Percentiles rank a stretch among this genome's conserved stretches.
These are phyloP conservation scores for Quercus phellos DNA, from an alignment of 331 rosid species.

Conservation along the genomic window DNA sequence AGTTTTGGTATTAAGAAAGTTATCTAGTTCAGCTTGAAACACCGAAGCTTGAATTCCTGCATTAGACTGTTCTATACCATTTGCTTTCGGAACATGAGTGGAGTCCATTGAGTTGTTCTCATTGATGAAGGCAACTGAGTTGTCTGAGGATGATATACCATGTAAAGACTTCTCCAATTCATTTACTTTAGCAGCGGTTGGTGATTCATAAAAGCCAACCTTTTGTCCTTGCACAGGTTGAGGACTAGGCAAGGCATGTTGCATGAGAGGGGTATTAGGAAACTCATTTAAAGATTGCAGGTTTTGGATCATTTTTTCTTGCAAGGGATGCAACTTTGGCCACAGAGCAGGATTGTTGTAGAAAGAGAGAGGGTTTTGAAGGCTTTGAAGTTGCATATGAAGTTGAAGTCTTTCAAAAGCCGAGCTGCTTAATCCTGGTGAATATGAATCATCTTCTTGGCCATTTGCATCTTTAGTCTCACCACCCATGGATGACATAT, in stretches of 20 bases:
- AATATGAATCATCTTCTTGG: conserved; percentile 18
- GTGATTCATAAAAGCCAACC: conserved; percentile 15
- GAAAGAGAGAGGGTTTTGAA: conserved; percentile 71
- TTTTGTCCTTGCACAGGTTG: conserved; percentile 25
- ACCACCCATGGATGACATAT: background rate
- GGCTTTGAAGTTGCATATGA: conserved; percentile 87
- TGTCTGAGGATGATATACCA: conserved; percentile 13
- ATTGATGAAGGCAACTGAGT: background rate
- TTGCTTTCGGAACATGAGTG: conserved; percentile 23
- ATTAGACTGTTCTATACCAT: conserved; percentile 13
- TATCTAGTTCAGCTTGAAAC: conserved; percentile 54
- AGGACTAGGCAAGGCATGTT: conserved; percentile 20
- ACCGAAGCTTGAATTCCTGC: conserved; percentile 32
- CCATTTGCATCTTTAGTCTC: conserved; percentile 32
- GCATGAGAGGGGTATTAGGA: conserved; percentile 30
- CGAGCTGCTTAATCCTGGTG: conserved; percentile 60
- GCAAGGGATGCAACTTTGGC: conserved; percentile 63
- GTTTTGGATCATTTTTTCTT: conserved; percentile 45
- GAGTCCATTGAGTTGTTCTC: conserved; percentile 25
- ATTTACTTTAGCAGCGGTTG: conserved; percentile 5
- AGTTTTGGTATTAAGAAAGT: conserved; percentile 43
- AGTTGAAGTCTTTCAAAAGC: conserved; percentile 94
- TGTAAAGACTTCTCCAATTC: conserved; percentile 31
- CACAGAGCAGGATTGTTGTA: conserved; percentile 51
- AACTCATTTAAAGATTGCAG: conserved; percentile 23